These are phyloP conservation scores for Andrographis paniculata DNA, from an alignment of 305 asterid genomes.

Conservation along the genomic window DNA sequence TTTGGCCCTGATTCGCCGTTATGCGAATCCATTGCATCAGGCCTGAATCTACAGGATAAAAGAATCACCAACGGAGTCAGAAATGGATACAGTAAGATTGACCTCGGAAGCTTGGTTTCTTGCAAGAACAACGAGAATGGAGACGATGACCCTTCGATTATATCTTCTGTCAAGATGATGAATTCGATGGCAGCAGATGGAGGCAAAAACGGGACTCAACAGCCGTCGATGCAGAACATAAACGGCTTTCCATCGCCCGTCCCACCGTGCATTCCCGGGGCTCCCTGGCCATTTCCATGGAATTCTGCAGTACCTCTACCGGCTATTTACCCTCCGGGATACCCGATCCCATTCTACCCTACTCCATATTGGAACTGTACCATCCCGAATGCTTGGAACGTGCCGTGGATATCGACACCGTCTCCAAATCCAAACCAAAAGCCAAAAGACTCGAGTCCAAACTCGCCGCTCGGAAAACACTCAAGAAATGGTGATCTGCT, in stretches of 20 bases:
- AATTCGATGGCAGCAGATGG: slow-evolving; percentile 21
- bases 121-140: slow-evolving; percentile 32
- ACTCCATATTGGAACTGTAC: slow-evolving; percentile 57
- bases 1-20: slow-evolving; percentile 44
- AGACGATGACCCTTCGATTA: slow-evolving; percentile 16
- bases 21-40: slow-evolving; percentile 45
- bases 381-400: slow-evolving; percentile 46
- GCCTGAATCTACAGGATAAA: slow-evolving; percentile 31
- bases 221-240: slow-evolving; percentile 31
- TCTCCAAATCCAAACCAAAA: slow-evolving; percentile 24
- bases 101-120: slow-evolving; percentile 19
- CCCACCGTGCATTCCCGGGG: slow-evolving; percentile 44
- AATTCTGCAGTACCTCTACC: slow-evolving; percentile 45
- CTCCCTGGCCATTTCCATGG: slow-evolving; percentile 54
- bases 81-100: slow-evolving; percentile 26
- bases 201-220: slow-evolving; percentile 23
- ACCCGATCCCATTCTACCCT: slow-evolving; percentile 54
- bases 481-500: slow-evolving; percentile 36
- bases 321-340: slow-evolving; percentile 19
- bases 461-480: slow-evolving; percentile 31
- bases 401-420: slow-evolving; percentile 45
- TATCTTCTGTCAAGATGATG: slow-evolving; percentile 28
- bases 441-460: slow-evolving; percentile 15
- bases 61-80: slow-evolving; percentile 3
- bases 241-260: slow-evolving; percentile 42